A percentile compares a stretch with the other conserved stretches of the same genome.
phyloP scores from a whole-genome alignment of 2,329 filamentous ascomycete species.

The Colletotrichum camelliae region DNA sequence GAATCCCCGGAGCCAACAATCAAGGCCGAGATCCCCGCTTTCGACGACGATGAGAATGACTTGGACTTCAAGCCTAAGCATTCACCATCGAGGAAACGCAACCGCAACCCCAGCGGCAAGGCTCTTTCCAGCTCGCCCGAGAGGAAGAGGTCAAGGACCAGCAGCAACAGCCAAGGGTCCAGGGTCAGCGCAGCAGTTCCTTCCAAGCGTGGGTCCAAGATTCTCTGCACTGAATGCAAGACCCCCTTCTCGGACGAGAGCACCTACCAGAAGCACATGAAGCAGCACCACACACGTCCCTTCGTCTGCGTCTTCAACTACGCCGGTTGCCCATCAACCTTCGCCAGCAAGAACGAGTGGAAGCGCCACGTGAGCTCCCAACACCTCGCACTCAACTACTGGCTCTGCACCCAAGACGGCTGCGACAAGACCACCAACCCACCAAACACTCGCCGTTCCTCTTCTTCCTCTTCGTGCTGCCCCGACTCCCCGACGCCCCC shows the following conservation, averaged over 20 bases:
- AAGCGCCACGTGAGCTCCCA: constrained; percentile 86
- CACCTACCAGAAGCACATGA: constrained; percentile 54
- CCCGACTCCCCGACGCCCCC: background rate
- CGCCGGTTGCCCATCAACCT: constrained; percentile 76
- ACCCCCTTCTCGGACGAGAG: constrained; percentile 50
- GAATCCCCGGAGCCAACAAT: constrained; percentile 17
- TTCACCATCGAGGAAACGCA: constrained; percentile 8
- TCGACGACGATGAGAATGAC: constrained; percentile 5
- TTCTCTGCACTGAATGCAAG: constrained; percentile 41
- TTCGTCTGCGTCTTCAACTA: constrained; percentile 81
- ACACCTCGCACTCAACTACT: constrained; percentile 77
- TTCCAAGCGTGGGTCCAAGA: constrained; percentile 12
- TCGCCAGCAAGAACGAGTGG: constrained; percentile 91
- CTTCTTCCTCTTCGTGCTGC: background rate
- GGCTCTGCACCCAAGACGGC: constrained; percentile 72
- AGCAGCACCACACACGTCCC: constrained; percentile 60
- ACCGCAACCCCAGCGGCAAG: constrained; percentile 2
- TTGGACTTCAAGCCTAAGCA: constrained; percentile 13
- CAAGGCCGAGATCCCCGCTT: background rate
- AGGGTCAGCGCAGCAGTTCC: background rate
- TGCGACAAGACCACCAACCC: constrained; percentile 45
- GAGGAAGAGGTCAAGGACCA: constrained; percentile 5
- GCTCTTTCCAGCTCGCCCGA: background rate
- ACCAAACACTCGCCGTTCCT: constrained; percentile 18
- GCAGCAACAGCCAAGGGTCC: background rate